These are phyloP conservation scores for Punctularia strigosozonata DNA, from an alignment of 768 basidiomycete species.

Conservation along the genomic window DNA sequence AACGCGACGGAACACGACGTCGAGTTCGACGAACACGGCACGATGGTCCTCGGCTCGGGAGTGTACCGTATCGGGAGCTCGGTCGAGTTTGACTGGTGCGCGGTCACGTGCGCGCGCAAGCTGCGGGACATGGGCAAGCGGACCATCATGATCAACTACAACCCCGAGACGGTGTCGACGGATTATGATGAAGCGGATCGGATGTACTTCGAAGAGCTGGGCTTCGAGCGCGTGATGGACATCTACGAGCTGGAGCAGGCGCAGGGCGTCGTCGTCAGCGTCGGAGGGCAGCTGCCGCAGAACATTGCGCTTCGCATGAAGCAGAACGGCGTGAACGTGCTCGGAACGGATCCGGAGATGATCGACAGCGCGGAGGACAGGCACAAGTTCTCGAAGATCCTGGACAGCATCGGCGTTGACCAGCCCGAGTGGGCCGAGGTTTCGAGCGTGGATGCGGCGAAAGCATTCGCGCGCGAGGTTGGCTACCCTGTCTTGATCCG, in stretches of 20 bases:
- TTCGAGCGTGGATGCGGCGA: slow-evolving; percentile 78
- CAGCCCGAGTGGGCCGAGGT: slow-evolving; percentile 96
- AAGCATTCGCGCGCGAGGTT: slow-evolving; percentile 81
- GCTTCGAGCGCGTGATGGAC: slow-evolving; percentile 98
- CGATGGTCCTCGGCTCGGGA: slow-evolving; percentile 98
- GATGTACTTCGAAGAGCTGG: slow-evolving; percentile 96
- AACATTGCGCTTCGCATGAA: slow-evolving; percentile 97
- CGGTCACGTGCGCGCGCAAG: slow-evolving; percentile 94
- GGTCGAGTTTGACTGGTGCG: slow-evolving; percentile 99
- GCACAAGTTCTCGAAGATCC: slow-evolving; percentile 96
- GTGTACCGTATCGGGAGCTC: slow-evolving; percentile 98
- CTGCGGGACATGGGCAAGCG: slow-evolving; percentile 86
- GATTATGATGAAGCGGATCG: slow-evolving; percentile 99
- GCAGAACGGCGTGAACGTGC: slow-evolving; percentile 79
- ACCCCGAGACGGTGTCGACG: slow-evolving; percentile 98
- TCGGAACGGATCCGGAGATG: slow-evolving; percentile 90
- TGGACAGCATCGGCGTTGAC: slow-evolving; percentile 91
- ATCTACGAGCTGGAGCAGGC: slow-evolving; percentile 95
- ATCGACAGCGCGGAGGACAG: slow-evolving; percentile 98
- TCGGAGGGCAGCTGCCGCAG: slow-evolving; percentile 98
- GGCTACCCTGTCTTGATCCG: slow-evolving; percentile 97
- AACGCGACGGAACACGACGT: slow-evolving; percentile 95
- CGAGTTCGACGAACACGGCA: slow-evolving; percentile 90
- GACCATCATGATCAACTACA: slow-evolving; percentile 99
- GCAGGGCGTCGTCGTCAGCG: slow-evolving; percentile 89